These are phyloP conservation scores for Piper longum DNA, from an alignment of 164 flowering plant genomes.

Conservation along the genomic window DNA sequence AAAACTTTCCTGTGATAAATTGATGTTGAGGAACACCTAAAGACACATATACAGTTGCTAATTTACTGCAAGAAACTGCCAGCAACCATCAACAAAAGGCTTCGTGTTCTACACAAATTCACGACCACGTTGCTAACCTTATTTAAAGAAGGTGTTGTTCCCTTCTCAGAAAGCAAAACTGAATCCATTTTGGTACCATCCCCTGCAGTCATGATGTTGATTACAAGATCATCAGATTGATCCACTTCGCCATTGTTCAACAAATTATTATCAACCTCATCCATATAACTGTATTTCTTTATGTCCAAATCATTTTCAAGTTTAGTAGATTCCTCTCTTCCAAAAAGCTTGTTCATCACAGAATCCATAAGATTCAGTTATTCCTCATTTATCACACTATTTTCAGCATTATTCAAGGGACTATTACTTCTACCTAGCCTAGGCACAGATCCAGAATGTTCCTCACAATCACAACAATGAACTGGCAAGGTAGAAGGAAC, in stretches of 20 bases:
- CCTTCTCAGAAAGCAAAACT: no score
- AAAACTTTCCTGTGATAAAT: no score
- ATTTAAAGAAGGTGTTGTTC: not conserved
- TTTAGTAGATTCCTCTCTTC: conserved; percentile 15
- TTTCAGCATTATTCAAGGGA: conserved; percentile 12
- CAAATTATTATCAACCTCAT: conserved; percentile 10
- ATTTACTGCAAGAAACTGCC: conserved; percentile 14
- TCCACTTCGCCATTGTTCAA: conserved; percentile 14
- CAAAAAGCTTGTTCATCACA: conserved; percentile 57
- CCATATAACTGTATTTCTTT: not conserved
- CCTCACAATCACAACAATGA: conserved; percentile 87
- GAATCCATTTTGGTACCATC: not conserved
- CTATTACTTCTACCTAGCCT: conserved; percentile 8
- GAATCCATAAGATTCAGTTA: conserved; percentile 59
- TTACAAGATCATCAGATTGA: conserved; percentile 36
- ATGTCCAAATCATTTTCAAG: not conserved
- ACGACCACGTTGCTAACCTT: not conserved
- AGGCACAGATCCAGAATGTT: conserved; percentile 30
- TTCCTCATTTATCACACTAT: conserved; percentile 26
- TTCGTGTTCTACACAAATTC: conserved; percentile 5
- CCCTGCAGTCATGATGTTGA: conserved; percentile 30
- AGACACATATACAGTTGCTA: conserved; percentile 4
- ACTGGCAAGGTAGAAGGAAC: conserved; percentile 47
- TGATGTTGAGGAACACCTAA: not conserved
- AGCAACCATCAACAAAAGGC: not conserved